Base-by-base conservation (phyloP, 2,329 filamentous ascomycete species). In the Colletotrichum higginsianum region DNA sequence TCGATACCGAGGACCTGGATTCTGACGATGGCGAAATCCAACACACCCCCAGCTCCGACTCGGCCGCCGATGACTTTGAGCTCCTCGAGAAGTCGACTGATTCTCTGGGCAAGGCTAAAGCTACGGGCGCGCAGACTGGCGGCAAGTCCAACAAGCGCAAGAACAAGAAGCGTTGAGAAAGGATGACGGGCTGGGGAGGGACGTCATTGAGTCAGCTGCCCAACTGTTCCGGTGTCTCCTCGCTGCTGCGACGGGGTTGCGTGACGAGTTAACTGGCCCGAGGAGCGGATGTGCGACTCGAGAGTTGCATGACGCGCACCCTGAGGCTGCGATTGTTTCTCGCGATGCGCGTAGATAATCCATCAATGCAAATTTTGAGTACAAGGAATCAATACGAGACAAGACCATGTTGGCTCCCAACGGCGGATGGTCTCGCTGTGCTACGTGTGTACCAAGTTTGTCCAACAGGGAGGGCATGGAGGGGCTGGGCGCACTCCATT, bases 11-110 rank as follows among this genome's bases (percentile, higher is more conserved):
- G 26, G 80, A 81, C 35, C 75, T 76, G 18, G 84, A 84, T 46
- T 84, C 85, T 50, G 83, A 84, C 30, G 85, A 86, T 56, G 87
- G 84, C 16, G 88, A 88, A 5, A 81, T 85, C 52, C 84, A 89
- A 80, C 81, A 82, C 69, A 88, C 88, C 40, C 84, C 88, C 26
- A 88, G 85, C 78, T 88, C 86, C 26, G 89, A 88, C 77, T 90
- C 89, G 1, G 85, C 87, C 23, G 86, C 84, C 67, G 89, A 89
- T 64, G 88, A 91, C 78, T 92, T 90, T 80, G 90, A 92, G 82
- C 80, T 91, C 52, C 82, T 92, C 12, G 89, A 90, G 78, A 90
- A 90, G 82, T 89, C 87, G 76, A 84, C 87, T 23, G 87, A 89
- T 74, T 87, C 87, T 62, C 82, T 90, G 26, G 81, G 80, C 73